These are phyloP conservation scores for Sporothrix inflata DNA, from an alignment of 2,329 filamentous ascomycete species.

Conservation along the genomic window DNA sequence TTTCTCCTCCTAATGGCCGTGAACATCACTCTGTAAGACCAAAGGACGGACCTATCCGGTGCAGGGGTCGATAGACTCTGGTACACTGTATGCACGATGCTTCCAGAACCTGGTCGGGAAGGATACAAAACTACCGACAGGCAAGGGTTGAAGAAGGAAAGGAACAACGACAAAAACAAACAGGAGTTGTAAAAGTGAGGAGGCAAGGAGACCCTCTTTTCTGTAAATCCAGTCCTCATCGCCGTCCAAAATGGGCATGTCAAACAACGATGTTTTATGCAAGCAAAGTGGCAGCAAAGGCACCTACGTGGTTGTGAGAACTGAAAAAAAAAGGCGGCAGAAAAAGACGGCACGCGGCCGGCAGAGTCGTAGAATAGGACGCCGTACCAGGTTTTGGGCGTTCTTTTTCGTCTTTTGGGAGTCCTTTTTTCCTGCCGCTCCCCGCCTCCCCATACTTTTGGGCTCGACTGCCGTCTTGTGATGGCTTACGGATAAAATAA, in stretches of 20 bases:
- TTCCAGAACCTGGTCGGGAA: constrained; percentile 14
- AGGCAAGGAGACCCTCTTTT: background rate
- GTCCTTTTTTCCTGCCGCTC: background rate
- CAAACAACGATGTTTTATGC: constrained; percentile 25
- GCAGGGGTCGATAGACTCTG: background rate
- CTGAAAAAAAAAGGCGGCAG: background rate
- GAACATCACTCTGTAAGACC: background rate
- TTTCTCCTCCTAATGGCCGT: background rate
- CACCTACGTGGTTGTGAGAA: background rate
- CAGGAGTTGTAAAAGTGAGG: background rate
- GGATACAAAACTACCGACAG: background rate
- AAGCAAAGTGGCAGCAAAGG: background rate
- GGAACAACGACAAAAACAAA: background rate
- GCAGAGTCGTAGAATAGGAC: background rate
- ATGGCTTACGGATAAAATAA: background rate
- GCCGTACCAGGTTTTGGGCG: constrained; percentile 10
- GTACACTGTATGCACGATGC: background rate
- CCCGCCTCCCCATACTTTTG: constrained; percentile 1
- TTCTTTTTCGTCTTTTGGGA: background rate
- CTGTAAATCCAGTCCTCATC: background rate
- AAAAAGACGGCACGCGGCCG: constrained; percentile 2
- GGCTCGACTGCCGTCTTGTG: background rate
- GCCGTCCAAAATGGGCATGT: background rate
- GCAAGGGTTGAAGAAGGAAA: background rate
- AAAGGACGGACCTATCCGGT: background rate